A percentile compares a stretch with the other conserved stretches of the same genome.
Evolutionary conservation across 2,329 filamentous ascomycete species (phyloP).

Genomic region (Pseudogymnoascus sp.): DNA sequence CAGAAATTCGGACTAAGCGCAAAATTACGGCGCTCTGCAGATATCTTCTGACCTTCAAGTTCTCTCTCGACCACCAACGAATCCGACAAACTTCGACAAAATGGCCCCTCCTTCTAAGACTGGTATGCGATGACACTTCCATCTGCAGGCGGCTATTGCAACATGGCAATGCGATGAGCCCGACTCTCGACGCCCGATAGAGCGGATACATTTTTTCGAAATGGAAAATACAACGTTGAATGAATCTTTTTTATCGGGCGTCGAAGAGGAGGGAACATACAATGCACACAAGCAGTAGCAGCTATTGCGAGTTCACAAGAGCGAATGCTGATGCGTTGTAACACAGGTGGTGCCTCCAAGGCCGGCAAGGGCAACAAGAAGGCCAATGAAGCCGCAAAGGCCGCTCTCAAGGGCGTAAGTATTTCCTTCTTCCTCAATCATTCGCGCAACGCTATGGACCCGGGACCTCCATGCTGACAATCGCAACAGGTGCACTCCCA

Average conservation of each 20-base stretch:
- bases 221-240: constrained; percentile 6
- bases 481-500: constrained; percentile 56
- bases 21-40: not conserved
- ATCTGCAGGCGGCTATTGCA: not conserved
- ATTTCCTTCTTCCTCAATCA: constrained; percentile 30
- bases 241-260: not conserved
- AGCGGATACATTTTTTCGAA: constrained; percentile 11
- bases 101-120: constrained; percentile 21
- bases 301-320: constrained; percentile 67
- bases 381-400: constrained; percentile 91
- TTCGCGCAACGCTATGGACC: constrained; percentile 25
- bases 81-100: constrained; percentile 11
- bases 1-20: constrained; percentile 4
- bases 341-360: constrained; percentile 46
- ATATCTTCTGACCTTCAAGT: constrained; percentile 7
- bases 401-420: constrained; percentile 92
- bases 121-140: constrained; percentile 23
- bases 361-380: constrained; percentile 65
- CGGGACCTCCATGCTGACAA: constrained; percentile 16
- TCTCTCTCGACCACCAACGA: constrained; percentile 7
- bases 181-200: constrained; percentile 8
- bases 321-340: constrained; percentile 63
- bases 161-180: constrained; percentile 16
- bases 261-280: constrained; percentile 14
- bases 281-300: constrained; percentile 52